Evolutionary conservation across 73 alveolate genomes (phyloP).

Genomic region (Blepharisma japonicum): DNA sequence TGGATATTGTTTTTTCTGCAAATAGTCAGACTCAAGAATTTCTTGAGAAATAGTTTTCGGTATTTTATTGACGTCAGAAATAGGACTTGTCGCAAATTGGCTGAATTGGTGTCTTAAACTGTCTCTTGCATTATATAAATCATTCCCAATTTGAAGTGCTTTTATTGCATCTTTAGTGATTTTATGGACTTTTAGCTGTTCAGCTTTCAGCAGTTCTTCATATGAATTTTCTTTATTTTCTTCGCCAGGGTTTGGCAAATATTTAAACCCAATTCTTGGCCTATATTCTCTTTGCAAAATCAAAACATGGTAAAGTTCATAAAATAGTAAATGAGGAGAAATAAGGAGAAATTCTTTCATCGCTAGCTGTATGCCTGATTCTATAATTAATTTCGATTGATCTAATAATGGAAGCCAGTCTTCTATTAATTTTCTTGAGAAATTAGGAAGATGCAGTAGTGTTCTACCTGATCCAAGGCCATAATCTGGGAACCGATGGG

Average conservation of each 20-base stretch:
- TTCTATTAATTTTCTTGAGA: background rate
- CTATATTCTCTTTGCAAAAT: slow-evolving; percentile 7
- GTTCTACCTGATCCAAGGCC: slow-evolving; percentile 5
- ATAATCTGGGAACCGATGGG: slow-evolving; percentile 14
- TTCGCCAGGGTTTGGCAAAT: slow-evolving; percentile 16
- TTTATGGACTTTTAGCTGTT: slow-evolving; percentile 11
- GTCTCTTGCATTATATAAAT: slow-evolving; percentile 7
- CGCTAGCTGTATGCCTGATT: background rate
- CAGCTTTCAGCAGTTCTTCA: slow-evolving; percentile 1
- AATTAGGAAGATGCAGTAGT: slow-evolving; percentile 19
- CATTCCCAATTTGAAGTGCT: background rate
- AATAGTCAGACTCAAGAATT: slow-evolving; percentile 25
- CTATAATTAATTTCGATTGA: background rate
- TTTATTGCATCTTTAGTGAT: slow-evolving; percentile 7
- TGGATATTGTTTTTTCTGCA: slow-evolving; percentile 27
- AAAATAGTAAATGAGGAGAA: background rate
- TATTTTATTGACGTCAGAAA: slow-evolving; percentile 27
- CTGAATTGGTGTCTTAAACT: slow-evolving; percentile 8
- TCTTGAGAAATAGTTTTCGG: slow-evolving; percentile 20
- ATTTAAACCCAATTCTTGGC: background rate
- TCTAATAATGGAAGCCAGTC: slow-evolving; percentile 27
- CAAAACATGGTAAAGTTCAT: slow-evolving; percentile 1
- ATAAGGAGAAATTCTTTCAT: background rate
- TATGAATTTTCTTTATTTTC: background rate
- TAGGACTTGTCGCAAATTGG: background rate